Evolutionary conservation across 2,329 filamentous ascomycete species (phyloP), one percentile per base, ranked within the genome.

Genomic region (Epichloe typhina): DNA sequence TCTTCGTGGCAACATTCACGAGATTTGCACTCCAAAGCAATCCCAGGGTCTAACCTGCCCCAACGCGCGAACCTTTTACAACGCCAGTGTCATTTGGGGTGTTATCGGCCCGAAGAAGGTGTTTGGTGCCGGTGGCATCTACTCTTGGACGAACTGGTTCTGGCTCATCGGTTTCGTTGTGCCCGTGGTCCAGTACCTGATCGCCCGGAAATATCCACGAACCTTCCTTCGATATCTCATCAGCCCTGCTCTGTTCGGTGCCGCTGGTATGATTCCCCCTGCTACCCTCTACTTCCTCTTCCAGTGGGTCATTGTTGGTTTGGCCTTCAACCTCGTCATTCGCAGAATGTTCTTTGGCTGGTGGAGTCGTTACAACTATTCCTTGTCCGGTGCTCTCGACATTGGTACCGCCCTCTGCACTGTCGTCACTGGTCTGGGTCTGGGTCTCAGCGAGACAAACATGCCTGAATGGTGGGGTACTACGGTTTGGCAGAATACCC

Each of bases 41-140:
- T 33, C 59, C 2, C 71, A 74, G 57, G 72, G 74, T 47, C 75
- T 80, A 57, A 76, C 67, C 21, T 82, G 79, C 58, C 79, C 79
- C 8, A 70, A 71, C 37, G 75, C 74, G 15, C 72, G 72, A 23
- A 77, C 79, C 0, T 82, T 82, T 60, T 82, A 77, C 66, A 79
- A 76, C 23, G 74, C 74, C 26, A 78, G 75, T 19, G 70, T 81
- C 5, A 74, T 80, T 50, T 81, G 79, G 79, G 80, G 80, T 52
- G 69, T 79, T 17, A 79, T 83, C 50, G 80, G 66, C 1, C 66
- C 66, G 2, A 56, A 51, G 38, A 57, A 58, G 46, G 63, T 67
- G 37, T 66, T 66, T 49, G 64, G 65, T 13, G 56, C 56, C n/a
- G 65, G 64, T 23, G 64, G 69, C n/a, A 51, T 62, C 3, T 80